Base-by-base conservation (phyloP, 495 filamentous ascomycete species). In the Neurospora hispaniola region DNA sequence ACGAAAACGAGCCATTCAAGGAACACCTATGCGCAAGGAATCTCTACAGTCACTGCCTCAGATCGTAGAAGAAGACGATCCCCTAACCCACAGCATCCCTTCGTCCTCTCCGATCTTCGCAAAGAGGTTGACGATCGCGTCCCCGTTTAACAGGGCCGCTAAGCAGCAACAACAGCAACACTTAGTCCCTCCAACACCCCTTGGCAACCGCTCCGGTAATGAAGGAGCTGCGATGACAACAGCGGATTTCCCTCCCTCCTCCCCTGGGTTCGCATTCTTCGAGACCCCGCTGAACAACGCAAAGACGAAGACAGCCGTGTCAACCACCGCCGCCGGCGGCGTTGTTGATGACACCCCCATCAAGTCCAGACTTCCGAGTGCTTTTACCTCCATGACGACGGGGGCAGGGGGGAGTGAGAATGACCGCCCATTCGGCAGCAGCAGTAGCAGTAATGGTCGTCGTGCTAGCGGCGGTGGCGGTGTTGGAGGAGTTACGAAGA, bases 261-360 rank as follows among this genome's bases (percentile, higher is more conserved):
- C 85, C 74, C 76, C 87, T 78, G 75, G 81, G 20, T 72, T 76
- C 8, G 70, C 72, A 3, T 75, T 85, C 0, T 75, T 81, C 12
- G 81, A 85, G 59, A 85, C 83, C 18, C 84, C 83, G 3, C 9
- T 82, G 7, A 81, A 72, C n/a, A 23, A 73, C 74, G 69, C 72
- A 71, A 73, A 72, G 18, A 72, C 69, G 59, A 73, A 70, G n/a
- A 80, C 77, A 12, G 77, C 78, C 48, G 78, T 12, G 20, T 27
- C 20, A 11, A 16, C 12, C 6, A 12, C 23, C 3, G 23, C 12
- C 20, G 11, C 12, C 23, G 12, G 5, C 27, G 27, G 27, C 2
- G 7, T 62, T 7, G 27, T 88, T 42, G 82, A 80, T 77, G 85
- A 84, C 71, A 85, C 82, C 20, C 86, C 81, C 14, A 84, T 84